A percentile compares a stretch with the other conserved stretches of the same genome.
Evolutionary conservation across 2,329 filamentous ascomycete species (phyloP).

Genomic region (Aotearoamyces nothofagi): DNA sequence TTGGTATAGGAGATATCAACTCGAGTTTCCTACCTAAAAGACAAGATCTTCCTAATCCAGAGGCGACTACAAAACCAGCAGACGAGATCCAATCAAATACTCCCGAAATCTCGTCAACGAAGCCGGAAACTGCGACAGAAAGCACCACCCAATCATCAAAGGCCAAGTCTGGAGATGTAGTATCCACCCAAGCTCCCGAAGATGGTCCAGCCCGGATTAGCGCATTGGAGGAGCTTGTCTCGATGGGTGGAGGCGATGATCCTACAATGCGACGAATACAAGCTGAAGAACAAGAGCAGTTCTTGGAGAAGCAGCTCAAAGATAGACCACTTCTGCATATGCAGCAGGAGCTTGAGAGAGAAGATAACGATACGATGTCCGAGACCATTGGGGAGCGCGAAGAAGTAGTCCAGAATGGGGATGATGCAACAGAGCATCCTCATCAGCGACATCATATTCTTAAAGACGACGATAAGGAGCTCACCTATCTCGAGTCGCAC

Average conservation of each 20-base stretch:
- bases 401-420: conserved; percentile 23
- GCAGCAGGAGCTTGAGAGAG: conserved; percentile 80
- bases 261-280: conserved; percentile 57
- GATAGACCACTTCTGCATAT: conserved; percentile 83
- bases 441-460: conserved; percentile 57
- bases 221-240: conserved; percentile 60
- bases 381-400: conserved; percentile 25
- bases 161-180: conserved; percentile 7
- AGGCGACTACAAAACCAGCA: conserved; percentile 10
- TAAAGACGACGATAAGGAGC: conserved; percentile 75
- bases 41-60: conserved; percentile 28
- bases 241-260: conserved; percentile 58
- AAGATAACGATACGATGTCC: conserved; percentile 44
- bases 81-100: neutral
- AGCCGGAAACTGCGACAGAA: neutral
- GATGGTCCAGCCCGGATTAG: conserved; percentile 9
- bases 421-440: conserved; percentile 18
- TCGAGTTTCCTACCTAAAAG: conserved; percentile 87
- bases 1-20: conserved; percentile 97
- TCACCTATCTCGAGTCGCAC: conserved; percentile 61
- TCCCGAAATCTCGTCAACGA: neutral
- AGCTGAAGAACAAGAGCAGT: conserved; percentile 72
- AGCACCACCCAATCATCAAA: conserved; percentile 1
- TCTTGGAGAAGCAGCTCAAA: conserved; percentile 74
- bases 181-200: conserved; percentile 3